Evolutionary conservation across 2,329 filamentous ascomycete species (phyloP).

Genomic region (Eutypella sp.): DNA sequence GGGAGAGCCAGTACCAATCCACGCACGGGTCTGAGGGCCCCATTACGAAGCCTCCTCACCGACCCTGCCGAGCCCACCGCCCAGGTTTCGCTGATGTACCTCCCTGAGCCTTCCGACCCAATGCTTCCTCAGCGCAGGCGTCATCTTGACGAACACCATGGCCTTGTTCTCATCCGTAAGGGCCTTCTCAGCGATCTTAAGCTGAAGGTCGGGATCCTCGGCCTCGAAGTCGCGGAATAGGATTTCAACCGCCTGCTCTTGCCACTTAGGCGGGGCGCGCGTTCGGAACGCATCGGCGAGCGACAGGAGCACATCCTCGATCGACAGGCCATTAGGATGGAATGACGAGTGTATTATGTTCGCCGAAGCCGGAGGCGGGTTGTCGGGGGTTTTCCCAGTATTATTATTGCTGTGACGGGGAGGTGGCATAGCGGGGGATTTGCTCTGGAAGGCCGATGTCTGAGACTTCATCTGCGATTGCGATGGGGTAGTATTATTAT

Average conservation of each 20-base stretch:
- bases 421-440: constrained; percentile 5
- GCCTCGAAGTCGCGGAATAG: constrained; percentile 55
- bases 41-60: constrained; percentile 22
- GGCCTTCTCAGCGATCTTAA: constrained; percentile 55
- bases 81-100: constrained; percentile 32
- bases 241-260: constrained; percentile 54
- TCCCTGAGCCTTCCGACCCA: constrained; percentile 52
- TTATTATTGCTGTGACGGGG: constrained; percentile 4
- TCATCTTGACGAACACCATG: constrained; percentile 60
- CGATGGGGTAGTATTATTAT: not conserved
- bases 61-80: constrained; percentile 23
- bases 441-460: constrained; percentile 3
- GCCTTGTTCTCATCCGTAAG: constrained; percentile 56
- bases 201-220: constrained; percentile 53
- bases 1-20: not conserved
- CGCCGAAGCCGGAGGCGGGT: not conserved
- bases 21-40: not conserved
- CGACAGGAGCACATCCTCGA: constrained; percentile 34
- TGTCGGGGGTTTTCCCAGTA: not conserved
- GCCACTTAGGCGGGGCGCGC: constrained; percentile 42
- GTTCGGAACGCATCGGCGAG: constrained; percentile 37
- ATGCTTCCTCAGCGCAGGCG: constrained; percentile 44
- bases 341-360: constrained; percentile 18
- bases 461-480: constrained; percentile 2
- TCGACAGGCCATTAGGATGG: constrained; percentile 9